Percentiles rank a stretch among this genome's conserved stretches.
Evolutionary conservation across 495 filamentous ascomycete species (phyloP).

Genomic region (Talaromyces borbonicus): DNA sequence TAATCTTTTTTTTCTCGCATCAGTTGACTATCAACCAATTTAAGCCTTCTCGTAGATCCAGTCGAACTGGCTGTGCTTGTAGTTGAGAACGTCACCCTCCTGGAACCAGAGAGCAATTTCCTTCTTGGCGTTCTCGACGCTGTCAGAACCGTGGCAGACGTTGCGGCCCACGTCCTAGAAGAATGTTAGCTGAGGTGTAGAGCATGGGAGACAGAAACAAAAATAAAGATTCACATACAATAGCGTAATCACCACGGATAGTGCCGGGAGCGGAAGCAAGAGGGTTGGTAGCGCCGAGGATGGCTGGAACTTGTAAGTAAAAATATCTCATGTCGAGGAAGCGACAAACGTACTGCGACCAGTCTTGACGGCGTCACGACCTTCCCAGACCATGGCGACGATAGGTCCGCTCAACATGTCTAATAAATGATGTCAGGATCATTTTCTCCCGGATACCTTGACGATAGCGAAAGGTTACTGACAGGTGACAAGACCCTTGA

Average conservation of each 20-base stretch:
- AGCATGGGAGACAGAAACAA: not conserved
- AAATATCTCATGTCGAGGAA: not conserved
- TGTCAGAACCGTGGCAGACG: slow-evolving; percentile 98
- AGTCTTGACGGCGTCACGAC: slow-evolving; percentile 94
- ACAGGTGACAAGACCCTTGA: slow-evolving; percentile 85
- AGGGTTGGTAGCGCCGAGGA: slow-evolving; percentile 98
- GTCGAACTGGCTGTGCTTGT: slow-evolving; percentile 65
- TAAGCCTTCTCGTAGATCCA: slow-evolving; percentile 92
- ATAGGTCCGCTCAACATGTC: slow-evolving; percentile 97
- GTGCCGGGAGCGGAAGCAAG: slow-evolving; percentile 86
- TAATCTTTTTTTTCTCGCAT: slow-evolving; percentile 13
- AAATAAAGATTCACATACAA: no score
- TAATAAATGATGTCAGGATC: no score
- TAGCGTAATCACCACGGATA: slow-evolving; percentile 83
- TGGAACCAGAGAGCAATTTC: slow-evolving; percentile 98
- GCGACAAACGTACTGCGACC: slow-evolving; percentile 59
- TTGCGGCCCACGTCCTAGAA: slow-evolving; percentile 86
- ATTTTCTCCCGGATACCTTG: no score
- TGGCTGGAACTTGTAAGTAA: slow-evolving; percentile 35
- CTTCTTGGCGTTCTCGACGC: slow-evolving; percentile 97
- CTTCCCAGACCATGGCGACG: slow-evolving; percentile 98
- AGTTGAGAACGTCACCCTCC: slow-evolving; percentile 68
- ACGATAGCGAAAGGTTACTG: slow-evolving; percentile 25
- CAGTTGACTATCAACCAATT: slow-evolving; percentile 15
- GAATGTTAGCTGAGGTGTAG: slow-evolving; percentile 6